phyloP scores from a whole-genome alignment of 345 rosid species.

The Pistacia integerrima region DNA sequence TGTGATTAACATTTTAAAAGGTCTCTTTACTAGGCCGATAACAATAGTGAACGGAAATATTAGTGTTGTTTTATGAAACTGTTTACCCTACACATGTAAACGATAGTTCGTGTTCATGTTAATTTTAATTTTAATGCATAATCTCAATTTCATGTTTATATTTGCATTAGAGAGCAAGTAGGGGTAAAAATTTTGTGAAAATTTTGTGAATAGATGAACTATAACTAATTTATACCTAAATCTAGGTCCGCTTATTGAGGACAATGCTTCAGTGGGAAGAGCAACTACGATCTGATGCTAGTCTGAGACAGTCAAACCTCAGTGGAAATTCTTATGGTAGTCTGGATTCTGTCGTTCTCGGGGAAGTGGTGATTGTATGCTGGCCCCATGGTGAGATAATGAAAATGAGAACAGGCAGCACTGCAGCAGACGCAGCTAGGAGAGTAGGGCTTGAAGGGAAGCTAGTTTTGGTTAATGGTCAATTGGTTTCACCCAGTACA shows the following conservation, averaged over 20 bases:
- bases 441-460: conserved; percentile 64
- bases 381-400: conserved; percentile 73
- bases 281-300: conserved; percentile 52
- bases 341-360: conserved; percentile 33
- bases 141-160: not conserved
- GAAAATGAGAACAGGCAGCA: conserved; percentile 66
- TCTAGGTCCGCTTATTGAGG: conserved; percentile 63
- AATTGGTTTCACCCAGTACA: conserved; percentile 57
- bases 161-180: not conserved
- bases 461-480: conserved; percentile 63
- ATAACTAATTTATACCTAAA: not conserved
- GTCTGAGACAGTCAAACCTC: conserved; percentile 31
- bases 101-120: not conserved
- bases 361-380: conserved; percentile 65
- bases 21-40: not conserved
- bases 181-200: not conserved
- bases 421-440: conserved; percentile 77
- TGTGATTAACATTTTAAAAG: not conserved
- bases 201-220: not conserved
- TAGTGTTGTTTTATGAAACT: not conserved
- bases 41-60: not conserved
- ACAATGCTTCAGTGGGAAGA: conserved; percentile 81
- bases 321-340: conserved; percentile 4
- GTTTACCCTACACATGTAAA: not conserved
- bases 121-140: not conserved